phyloP scores from a whole-genome alignment of 148 eudicot genomes.

The Beta vulgaris region DNA sequence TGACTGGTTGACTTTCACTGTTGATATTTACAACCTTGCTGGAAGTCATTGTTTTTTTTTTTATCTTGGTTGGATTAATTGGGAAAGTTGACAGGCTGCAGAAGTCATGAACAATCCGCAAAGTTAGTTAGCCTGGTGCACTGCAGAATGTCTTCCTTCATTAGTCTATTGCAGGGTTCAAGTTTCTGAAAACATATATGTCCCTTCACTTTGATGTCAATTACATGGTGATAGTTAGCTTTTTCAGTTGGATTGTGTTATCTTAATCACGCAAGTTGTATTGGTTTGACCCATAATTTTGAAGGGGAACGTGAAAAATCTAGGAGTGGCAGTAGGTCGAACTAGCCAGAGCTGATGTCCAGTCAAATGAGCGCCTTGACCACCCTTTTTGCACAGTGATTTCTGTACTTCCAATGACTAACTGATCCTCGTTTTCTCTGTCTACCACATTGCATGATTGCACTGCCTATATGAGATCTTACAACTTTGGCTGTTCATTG shows the following conservation, averaged over 20 bases:
- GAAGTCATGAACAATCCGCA: background rate
- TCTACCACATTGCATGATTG: background rate
- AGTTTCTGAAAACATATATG: background rate
- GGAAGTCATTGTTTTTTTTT: background rate
- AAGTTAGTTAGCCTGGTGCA: background rate
- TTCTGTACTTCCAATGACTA: background rate
- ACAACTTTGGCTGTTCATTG: background rate
- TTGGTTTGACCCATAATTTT: background rate
- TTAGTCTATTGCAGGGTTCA: background rate
- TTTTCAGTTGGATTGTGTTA: background rate
- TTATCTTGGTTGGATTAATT: background rate
- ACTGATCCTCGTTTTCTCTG: background rate
- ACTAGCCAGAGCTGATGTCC: background rate
- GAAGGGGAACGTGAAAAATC: background rate
- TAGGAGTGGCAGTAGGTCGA: background rate
- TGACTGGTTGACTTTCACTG: background rate
- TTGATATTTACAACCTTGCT: background rate
- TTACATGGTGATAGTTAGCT: background rate
- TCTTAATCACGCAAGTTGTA: background rate
- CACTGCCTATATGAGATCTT: background rate
- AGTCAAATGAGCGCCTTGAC: background rate
- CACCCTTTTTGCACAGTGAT: background rate
- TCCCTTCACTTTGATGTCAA: background rate
- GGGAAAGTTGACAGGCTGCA: background rate
- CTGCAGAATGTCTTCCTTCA: background rate